Evolutionary conservation across 805 yeast genomes (phyloP).

Genomic region (Lipomyces japonicus): DNA sequence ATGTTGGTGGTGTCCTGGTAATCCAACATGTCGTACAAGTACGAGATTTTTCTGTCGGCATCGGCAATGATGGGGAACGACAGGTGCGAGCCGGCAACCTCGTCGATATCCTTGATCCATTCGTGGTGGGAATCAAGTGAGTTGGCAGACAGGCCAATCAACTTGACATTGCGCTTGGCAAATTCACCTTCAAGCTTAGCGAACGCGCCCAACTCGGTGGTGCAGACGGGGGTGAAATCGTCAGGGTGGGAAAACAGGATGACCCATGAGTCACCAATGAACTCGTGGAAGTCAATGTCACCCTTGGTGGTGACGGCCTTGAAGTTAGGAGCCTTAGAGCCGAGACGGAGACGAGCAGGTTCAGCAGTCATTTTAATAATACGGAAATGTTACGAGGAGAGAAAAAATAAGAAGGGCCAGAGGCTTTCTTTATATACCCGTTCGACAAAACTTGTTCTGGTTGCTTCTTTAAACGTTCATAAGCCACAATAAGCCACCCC

Average conservation of each 20-base stretch:
- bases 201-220: constrained; percentile 94
- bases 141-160: constrained; percentile 88
- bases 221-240: constrained; percentile 95
- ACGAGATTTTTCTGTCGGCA: constrained; percentile 76
- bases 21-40: constrained; percentile 80
- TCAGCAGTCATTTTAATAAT: not conserved
- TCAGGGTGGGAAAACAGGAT: constrained; percentile 93
- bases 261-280: constrained; percentile 80
- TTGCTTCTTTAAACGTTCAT: too few relatives aligned
- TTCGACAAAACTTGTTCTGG: too few relatives aligned
- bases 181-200: constrained; percentile 90
- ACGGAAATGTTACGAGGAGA: not conserved
- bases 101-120: constrained; percentile 93
- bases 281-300: constrained; percentile 80
- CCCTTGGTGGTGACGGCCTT: constrained; percentile 80
- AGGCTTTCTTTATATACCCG: not conserved
- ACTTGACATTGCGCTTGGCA: constrained; percentile 78
- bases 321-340: constrained; percentile 74
- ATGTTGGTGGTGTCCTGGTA: constrained; percentile 79
- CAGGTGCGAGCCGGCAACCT: constrained; percentile 71
- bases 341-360: constrained; percentile 15
- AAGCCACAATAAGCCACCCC: too few relatives aligned
- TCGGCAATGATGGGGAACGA: constrained; percentile 91
- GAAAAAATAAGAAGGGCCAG: not conserved
- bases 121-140: constrained; percentile 74